Conservation (phyloP, 768 basidiomycete species). For the Postia placenta region DNA sequence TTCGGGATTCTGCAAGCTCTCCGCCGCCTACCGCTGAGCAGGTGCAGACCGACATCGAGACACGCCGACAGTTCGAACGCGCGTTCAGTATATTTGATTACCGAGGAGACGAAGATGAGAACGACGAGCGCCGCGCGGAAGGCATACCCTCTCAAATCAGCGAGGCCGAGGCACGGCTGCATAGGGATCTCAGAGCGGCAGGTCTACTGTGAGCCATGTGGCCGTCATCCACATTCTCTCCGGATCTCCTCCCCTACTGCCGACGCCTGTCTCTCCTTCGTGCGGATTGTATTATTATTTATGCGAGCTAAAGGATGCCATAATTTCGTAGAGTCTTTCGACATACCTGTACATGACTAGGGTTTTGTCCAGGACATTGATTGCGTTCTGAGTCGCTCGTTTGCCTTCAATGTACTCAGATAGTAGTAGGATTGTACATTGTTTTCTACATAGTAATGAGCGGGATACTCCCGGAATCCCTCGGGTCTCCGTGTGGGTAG, state of each 20-base stretch:
- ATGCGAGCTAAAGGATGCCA: neutral
- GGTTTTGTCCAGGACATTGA: neutral
- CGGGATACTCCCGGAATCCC: no score
- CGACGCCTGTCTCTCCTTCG: neutral
- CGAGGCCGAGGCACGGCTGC: slow-evolving; percentile 19
- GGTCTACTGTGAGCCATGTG: slow-evolving; percentile 17
- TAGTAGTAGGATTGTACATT: no score
- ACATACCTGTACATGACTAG: neutral
- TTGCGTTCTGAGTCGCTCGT: neutral
- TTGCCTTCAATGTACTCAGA: neutral
- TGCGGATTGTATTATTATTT: neutral
- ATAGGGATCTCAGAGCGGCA: slow-evolving; percentile 19
- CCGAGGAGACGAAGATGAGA: slow-evolving; percentile 3
- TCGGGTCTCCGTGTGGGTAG: no score
- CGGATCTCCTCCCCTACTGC: neutral
- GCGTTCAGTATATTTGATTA: slow-evolving; percentile 43
- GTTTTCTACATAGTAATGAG: no score
- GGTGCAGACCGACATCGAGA: slow-evolving; percentile 43
- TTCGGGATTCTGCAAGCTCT: slow-evolving; percentile 39
- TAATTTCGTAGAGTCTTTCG: neutral
- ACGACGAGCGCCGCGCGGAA: neutral
- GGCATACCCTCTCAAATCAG: slow-evolving; percentile 4
- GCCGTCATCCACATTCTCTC: neutral
- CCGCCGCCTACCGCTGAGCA: slow-evolving; percentile 37
- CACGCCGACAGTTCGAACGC: slow-evolving; percentile 44